Base-by-base conservation (phyloP, 495 filamentous ascomycete species). In the Sordaria brevicollis region DNA sequence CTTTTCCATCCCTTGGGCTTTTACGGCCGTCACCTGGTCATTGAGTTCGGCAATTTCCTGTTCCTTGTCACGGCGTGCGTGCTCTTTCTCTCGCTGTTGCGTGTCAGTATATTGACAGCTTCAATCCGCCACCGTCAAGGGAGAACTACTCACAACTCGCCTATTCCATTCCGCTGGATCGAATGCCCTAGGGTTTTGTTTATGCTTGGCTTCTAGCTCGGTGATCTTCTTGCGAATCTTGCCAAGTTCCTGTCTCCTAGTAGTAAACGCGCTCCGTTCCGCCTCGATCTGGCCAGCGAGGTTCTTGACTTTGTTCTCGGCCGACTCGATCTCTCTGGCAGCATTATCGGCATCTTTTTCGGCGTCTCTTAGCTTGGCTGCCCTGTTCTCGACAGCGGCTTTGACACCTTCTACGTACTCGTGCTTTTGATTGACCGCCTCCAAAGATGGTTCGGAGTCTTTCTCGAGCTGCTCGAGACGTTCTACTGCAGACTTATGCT, bases 371-470 rank as follows among this genome's bases (percentile, higher is more conserved):
- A 90, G 72, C 2, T 78, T 76, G n/a, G 76, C 77, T 71, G 85
- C 85, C 57, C 89, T 85, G 62, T 81, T 80, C 6, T 78, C 77
- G 6, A 86, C 82, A 5, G 89, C 88, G 4, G 75, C 71, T 67
- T 83, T 77, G 5, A 88, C 78, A 19, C 79, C 75, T 13, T 70
- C 75, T 66, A 76, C 49, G 71, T 95, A 95, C 11, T 79, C 76
- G 71, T 90, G 79, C 77, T 94, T 96, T 15, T 76, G 76, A 67
- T 88, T 89, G 35, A 91, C 85, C 2, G 88, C 87, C 73, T 83
- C 73, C 67, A 96, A 73, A 1, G 88, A 85, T 67, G 95, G 95
- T 33, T 87, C 88, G 3, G 89, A 82, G 29, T 90, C 86, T 0
- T 80, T 65, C 73, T 91, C 78, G 17, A 97, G 79, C 29, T 81